Evolutionary conservation across 2,329 filamentous ascomycete species (phyloP).

Genomic region (Kalaharituber pfeilii): DNA sequence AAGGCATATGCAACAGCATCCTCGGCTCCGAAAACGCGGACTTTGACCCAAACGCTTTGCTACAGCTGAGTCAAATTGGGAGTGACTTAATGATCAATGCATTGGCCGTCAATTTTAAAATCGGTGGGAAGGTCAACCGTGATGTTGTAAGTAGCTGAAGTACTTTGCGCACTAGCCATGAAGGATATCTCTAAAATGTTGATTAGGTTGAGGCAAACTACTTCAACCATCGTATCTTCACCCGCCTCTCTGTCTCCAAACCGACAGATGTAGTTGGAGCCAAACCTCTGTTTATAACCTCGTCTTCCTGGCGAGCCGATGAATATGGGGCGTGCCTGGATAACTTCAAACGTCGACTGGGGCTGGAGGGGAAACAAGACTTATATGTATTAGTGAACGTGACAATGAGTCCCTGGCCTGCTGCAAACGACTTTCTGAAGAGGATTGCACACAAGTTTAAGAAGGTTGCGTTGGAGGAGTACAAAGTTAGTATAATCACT

Average conservation of each 20-base stretch:
- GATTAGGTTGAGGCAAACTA: background rate
- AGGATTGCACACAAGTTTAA: conserved; percentile 27
- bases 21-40: conserved; percentile 27
- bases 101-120: conserved; percentile 31
- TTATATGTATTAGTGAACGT: conserved; percentile 34
- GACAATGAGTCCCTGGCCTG: conserved; percentile 33
- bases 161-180: background rate
- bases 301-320: conserved; percentile 15
- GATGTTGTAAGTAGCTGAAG: conserved; percentile 29
- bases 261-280: background rate
- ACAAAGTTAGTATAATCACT: background rate
- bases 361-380: conserved; percentile 26
- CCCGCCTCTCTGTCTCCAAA: background rate
- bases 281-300: background rate
- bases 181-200: conserved; percentile 25
- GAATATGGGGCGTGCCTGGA: conserved; percentile 30
- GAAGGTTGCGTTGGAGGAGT: conserved; percentile 18
- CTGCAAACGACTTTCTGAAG: conserved; percentile 28
- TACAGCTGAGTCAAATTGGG: conserved; percentile 29
- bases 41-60: conserved; percentile 28
- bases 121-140: conserved; percentile 28
- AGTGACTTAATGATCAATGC: conserved; percentile 35
- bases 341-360: conserved; percentile 31
- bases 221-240: background rate
- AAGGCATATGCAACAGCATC: conserved; percentile 29